These are phyloP conservation scores for Pleodorina starrii DNA, from an alignment of 139 green algal species.

Conservation along the genomic window DNA sequence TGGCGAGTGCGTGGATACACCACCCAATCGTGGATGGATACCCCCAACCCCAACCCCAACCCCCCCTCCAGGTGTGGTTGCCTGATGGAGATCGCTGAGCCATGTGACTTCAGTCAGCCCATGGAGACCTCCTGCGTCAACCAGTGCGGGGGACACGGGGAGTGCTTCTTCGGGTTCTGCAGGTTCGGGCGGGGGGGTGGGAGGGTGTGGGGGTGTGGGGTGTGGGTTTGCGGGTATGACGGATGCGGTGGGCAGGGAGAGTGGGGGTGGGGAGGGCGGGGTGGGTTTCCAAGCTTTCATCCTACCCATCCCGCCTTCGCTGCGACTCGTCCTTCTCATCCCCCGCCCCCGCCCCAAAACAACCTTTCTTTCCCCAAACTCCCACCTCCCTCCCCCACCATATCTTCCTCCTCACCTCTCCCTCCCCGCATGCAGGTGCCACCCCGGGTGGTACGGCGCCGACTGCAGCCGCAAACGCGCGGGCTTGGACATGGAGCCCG, in stretches of 20 bases:
- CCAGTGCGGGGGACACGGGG: conserved; percentile 30
- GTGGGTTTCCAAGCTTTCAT: too few species aligned
- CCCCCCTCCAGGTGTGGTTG: background rate
- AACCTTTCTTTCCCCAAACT: background rate
- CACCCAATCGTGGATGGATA: too few species aligned
- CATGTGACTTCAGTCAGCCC: background rate
- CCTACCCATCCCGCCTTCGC: background rate
- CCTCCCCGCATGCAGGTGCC: background rate
- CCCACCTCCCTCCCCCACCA: background rate
- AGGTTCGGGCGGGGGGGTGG: background rate
- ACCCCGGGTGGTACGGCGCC: conserved; percentile 48
- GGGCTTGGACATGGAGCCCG: background rate
- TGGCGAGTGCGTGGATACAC: too few species aligned
- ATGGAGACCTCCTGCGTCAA: conserved; percentile 40
- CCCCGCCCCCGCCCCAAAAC: background rate
- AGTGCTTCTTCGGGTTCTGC: conserved; percentile 36
- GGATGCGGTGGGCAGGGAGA: too few species aligned
- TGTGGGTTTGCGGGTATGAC: too few species aligned
- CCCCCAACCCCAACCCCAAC: too few species aligned
- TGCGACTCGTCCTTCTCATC: background rate
- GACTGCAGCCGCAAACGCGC: conserved; percentile 49
- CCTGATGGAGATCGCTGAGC: background rate
- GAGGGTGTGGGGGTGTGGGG: too few species aligned
- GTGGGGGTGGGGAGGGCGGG: too few species aligned
- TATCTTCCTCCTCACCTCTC: background rate